Evolutionary conservation across 2,329 filamentous ascomycete genomes (phyloP), one percentile per base, ranked within the genome.

Genomic region (Pseudohalonectria lignicola): DNA sequence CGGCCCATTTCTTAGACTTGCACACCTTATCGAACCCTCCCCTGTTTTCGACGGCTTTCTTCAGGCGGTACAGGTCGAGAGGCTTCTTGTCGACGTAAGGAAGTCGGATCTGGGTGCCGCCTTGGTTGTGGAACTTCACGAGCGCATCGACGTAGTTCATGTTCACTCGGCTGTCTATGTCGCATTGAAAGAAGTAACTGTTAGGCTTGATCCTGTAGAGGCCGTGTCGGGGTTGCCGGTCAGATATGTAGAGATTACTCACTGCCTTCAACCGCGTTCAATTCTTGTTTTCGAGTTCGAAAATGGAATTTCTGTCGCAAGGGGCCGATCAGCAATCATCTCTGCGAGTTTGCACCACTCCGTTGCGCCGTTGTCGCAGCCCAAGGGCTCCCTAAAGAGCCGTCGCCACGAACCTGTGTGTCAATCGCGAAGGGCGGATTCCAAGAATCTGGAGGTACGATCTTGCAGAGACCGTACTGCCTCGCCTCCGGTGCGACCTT

Each of bases 211-310:
- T n/a, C n/a, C n/a, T n/a, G n/a, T n/a, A n/a, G n/a, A n/a, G n/a
- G n/a, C n/a, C n/a, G n/a, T n/a, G n/a, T n/a, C n/a, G n/a, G n/a
- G n/a, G n/a, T n/a, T n/a, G n/a, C n/a, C n/a, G n/a, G n/a, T n/a
- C n/a, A n/a, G n/a, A n/a, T n/a, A n/a, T n/a, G 34, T n/a, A n/a
- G 39, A 41, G n/a, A n/a, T n/a, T 45, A 71, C 78, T 62, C 75
- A 93, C 87, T 92, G 71, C 92, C 92, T 82, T 98, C 92, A 35
- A 96, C 86, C 13, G 88, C 94, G 60, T 98, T 98, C 44, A 98
- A 69, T 60, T 96, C 90, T 59, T 98, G 92, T 57, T 93, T 87
- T 55, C 92, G 78, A 12, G 92, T 98, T 47, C 87, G 79, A 56
- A 98, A 98, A 59, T 98, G 92, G 53, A 98, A 98, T 61, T 80